A percentile compares a stretch with the other conserved stretches of the same genome.
Conservation (phyloP, 108 stramenopile genomes). For the Cylindrotheca closterium region DNA sequence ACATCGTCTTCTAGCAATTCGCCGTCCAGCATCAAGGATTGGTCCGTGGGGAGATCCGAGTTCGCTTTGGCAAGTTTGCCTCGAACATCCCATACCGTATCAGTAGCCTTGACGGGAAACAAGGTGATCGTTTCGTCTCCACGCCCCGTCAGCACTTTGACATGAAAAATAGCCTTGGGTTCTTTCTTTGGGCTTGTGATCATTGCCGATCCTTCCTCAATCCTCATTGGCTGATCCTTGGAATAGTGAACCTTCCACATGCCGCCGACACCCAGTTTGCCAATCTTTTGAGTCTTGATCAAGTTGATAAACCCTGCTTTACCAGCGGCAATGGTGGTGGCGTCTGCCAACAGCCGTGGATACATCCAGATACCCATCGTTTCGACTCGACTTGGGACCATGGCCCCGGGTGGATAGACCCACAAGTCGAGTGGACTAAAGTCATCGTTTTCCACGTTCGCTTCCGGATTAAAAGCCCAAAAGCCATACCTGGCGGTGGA, state of each 20-base stretch:
- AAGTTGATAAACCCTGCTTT: constrained; percentile 12
- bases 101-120: neutral
- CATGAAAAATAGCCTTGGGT: neutral
- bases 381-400: too few relatives aligned
- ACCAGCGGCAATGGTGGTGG: constrained; percentile 5
- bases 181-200: neutral
- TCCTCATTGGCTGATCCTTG: neutral
- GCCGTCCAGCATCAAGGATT: neutral
- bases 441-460: too few relatives aligned
- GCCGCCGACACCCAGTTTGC: constrained; percentile 22
- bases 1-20: neutral
- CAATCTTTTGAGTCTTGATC: constrained; percentile 3
- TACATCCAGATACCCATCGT: constrained; percentile 26
- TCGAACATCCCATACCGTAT: neutral
- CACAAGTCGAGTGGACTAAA: neutral
- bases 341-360: constrained; percentile 7
- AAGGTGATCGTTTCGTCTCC: neutral
- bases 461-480: neutral
- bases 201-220: neutral
- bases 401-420: neutral
- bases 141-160: neutral
- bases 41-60: neutral
- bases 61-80: neutral
- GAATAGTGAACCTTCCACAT: constrained; percentile 18
- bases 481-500: neutral